Evolutionary conservation across 2,329 filamentous ascomycete species (phyloP).

Genomic region (Rugonectria rugulosa): DNA sequence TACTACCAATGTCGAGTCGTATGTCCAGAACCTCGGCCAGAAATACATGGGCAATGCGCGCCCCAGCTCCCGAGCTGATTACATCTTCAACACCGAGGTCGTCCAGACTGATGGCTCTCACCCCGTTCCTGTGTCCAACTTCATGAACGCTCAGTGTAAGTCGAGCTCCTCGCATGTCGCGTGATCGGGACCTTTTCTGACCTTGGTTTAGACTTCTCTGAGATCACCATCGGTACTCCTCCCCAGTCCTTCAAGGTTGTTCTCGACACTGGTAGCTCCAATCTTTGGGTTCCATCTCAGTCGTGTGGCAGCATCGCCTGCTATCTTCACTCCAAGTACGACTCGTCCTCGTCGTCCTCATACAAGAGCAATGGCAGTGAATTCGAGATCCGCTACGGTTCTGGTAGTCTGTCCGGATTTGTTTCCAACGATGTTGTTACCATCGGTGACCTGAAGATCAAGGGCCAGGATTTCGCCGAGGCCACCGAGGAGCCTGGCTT

Average conservation of each 20-base stretch:
- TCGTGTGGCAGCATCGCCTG: slow-evolving; percentile 96
- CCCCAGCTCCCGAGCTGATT: slow-evolving; percentile 72
- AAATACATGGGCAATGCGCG: slow-evolving; percentile 87
- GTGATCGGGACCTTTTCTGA: slow-evolving; percentile 19
- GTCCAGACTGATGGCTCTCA: slow-evolving; percentile 73
- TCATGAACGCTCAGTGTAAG: slow-evolving; percentile 98
- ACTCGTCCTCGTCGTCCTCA: slow-evolving; percentile 85
- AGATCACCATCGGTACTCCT: slow-evolving; percentile 91
- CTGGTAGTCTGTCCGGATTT: slow-evolving; percentile 91
- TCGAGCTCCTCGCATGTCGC: slow-evolving; percentile 23
- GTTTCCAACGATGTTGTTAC: slow-evolving; percentile 86
- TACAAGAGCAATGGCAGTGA: slow-evolving; percentile 93
- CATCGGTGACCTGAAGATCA: slow-evolving; percentile 89
- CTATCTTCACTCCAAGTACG: slow-evolving; percentile 97
- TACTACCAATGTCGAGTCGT: slow-evolving; percentile 78
- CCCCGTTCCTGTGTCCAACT: slow-evolving; percentile 92
- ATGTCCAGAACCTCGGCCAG: slow-evolving; percentile 84
- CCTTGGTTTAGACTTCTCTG: slow-evolving; percentile 80
- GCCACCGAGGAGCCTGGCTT: slow-evolving; percentile 94
- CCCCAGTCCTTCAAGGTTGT: slow-evolving; percentile 98
- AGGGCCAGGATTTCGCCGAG: slow-evolving; percentile 94
- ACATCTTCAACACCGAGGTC: slow-evolving; percentile 80
- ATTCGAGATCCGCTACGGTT: slow-evolving; percentile 96
- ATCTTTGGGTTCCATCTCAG: slow-evolving; percentile 95
- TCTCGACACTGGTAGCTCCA: slow-evolving; percentile 97